Base-by-base conservation (phyloP, 306 rosid genomes). In the Castanea crenata region DNA sequence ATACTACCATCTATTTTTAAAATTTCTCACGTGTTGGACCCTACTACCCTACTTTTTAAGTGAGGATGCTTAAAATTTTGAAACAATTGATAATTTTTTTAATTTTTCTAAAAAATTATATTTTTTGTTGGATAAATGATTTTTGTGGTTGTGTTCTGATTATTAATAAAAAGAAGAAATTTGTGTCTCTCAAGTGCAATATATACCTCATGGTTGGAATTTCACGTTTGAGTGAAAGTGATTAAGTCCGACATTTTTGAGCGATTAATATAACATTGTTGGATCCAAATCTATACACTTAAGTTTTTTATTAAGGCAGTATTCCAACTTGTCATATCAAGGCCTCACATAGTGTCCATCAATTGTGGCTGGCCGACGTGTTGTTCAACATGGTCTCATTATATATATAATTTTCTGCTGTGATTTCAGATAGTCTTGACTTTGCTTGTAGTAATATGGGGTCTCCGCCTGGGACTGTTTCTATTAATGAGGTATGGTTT, bases 381-480 rank as follows among this genome's bases (percentile, higher is more conserved):
- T 67, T 67, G 38, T 67, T 35, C 25, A 67, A 18, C 72, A 8
- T 35, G 15, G 5, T 7, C 51, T 4, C 52, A 34, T 14, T 19
- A 46, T 34, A 11, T 10, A 19, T 67, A 4, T 18, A 4, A 13
- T 49, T 67, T 67, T 67, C 56, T 74, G 19, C 51, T 79, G 74
- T 65, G n/a, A 61, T 69, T 85, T 74, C 97, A 95, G 99, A 62
- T 91, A 10, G 61, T 93, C 67, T 87, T 95, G 78, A 84, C 97
- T 81, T 74, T 81, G 21, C 93, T 95, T 82, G 99, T 95, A 52
- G 86, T 87, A 65, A 14, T 84, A 87, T 95, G 99, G 99, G 98
- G 96, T 78, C 85, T 95, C 76, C 99, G 99, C 73, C 90, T 95
- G 20, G 93, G 31, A 15, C 44, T 89, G 79, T 95, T 95, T 84